phyloP scores from a whole-genome alignment of 2,329 filamentous ascomycete genomes.

The Fusarium pseudograminearum region DNA sequence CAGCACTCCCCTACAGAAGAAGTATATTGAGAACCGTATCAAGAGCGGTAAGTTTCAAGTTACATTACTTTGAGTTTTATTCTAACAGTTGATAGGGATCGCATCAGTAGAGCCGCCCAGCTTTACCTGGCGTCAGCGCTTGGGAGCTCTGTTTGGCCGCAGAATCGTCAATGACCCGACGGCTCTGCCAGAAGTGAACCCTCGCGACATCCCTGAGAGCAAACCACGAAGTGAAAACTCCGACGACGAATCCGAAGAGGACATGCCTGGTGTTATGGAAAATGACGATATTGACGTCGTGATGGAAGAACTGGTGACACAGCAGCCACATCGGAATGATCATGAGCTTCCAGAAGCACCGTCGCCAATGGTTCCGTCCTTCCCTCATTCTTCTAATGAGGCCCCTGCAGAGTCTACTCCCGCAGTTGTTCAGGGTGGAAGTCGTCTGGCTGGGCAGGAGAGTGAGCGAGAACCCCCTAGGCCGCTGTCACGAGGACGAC shows the following conservation, averaged over 20 bases:
- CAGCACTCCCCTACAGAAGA: slow-evolving; percentile 49
- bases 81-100: slow-evolving; percentile 29
- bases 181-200: slow-evolving; percentile 36
- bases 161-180: slow-evolving; percentile 19
- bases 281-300: slow-evolving; percentile 6
- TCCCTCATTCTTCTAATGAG: neutral
- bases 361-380: slow-evolving; percentile 10
- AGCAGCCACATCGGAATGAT: neutral
- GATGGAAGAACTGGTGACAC: slow-evolving; percentile 12
- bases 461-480: neutral
- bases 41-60: slow-evolving; percentile 33
- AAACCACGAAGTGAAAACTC: slow-evolving; percentile 8
- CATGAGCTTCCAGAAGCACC: neutral
- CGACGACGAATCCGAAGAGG: neutral
- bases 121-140: slow-evolving; percentile 27
- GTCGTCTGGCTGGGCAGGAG: neutral
- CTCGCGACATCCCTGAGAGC: slow-evolving; percentile 38
- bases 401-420: neutral
- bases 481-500: neutral
- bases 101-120: slow-evolving; percentile 16
- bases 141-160: slow-evolving; percentile 18
- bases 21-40: slow-evolving; percentile 40
- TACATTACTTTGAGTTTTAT: neutral
- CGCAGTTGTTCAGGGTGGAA: neutral
- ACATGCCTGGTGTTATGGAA: neutral